Percentiles rank a stretch among this genome's conserved stretches.
Evolutionary conservation across 164 flowering plant genomes (phyloP).

Genomic region (Nymphaea colorata): DNA sequence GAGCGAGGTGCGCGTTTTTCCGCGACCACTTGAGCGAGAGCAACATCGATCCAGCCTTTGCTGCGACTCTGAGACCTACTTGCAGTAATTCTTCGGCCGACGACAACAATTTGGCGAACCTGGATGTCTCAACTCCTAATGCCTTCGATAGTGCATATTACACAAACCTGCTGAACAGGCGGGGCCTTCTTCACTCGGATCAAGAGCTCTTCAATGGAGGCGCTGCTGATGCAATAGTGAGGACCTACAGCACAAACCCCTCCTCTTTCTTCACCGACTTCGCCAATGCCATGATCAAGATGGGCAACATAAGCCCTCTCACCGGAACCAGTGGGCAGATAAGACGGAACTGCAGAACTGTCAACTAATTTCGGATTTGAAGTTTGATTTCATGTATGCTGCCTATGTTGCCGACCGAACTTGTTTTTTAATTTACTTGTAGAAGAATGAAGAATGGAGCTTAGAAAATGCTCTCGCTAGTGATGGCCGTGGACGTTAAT

Average conservation of each 20-base stretch:
- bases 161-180: conserved; percentile 15
- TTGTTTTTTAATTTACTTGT: too few species aligned
- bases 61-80: too few species aligned
- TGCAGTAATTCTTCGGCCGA: too few species aligned
- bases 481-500: too few species aligned
- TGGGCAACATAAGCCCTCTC: conserved; percentile 41
- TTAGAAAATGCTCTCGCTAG: too few species aligned
- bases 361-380: conserved; percentile 13
- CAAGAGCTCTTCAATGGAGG: conserved; percentile 47
- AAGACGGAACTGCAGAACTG: conserved; percentile 32
- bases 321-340: conserved; percentile 44
- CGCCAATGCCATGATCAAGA: conserved; percentile 41
- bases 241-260: conserved; percentile 13
- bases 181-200: conserved; percentile 52
- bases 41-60: too few species aligned
- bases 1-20: too few species aligned
- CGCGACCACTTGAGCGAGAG: too few species aligned
- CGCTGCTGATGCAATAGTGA: conserved; percentile 22
- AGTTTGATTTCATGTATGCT: too few species aligned
- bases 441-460: too few species aligned
- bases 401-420: too few species aligned
- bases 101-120: conserved; percentile 23
- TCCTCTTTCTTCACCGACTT: conserved; percentile 25
- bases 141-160: conserved; percentile 32
- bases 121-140: conserved; percentile 23